Base-by-base conservation (phyloP, 257 asterid species). In the Cordia subcordata region DNA sequence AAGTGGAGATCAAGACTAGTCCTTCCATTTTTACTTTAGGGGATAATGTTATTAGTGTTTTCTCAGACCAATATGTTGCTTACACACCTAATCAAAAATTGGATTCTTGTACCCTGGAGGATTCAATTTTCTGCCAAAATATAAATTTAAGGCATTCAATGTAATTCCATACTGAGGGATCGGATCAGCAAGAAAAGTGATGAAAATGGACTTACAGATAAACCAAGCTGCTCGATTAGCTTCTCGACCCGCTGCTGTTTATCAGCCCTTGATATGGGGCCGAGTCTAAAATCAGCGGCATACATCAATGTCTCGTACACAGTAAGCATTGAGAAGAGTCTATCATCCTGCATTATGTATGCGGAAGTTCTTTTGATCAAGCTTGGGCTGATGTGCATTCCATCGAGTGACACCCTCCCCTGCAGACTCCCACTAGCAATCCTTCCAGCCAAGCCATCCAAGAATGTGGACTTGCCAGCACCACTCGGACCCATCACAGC, bases 401-500 rank as follows among this genome's bases (percentile, higher is more conserved):
- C 96, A 19, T 86, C 88, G 53, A 88, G 65, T 4, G 80, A 60
- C 40, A 85, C 88, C 45, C 72, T 55, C 22, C 96, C 96, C 65
- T 64, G 68, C 12, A 88, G 81, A 55, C 96, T 88, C 58, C 89
- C 93, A 50, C 90, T 88, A 0, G 94, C 89, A 5, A 88, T 88
- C 47, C 95, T 59, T 15, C 95, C 95, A 0, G 96, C 96, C 75
- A 88, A 62, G 5, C 75, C 94, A 40, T 88, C 96, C 69, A 88
- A 71, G 53, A 88, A 78, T 0, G 96, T 88, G 5, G 96, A 88
- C 44, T 88, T 88, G 0, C 96, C 96, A 21, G 96, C 96, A 8
- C 96, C 96, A 61, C 96, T 88, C 0, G 96, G 96, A 35, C 96
- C 96, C 96, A 88, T 88, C 0, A 88, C 95, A 0, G 96, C 96